Conservation (phyloP, 805 yeast genomes). For the Schwanniomyces yamadae region DNA sequence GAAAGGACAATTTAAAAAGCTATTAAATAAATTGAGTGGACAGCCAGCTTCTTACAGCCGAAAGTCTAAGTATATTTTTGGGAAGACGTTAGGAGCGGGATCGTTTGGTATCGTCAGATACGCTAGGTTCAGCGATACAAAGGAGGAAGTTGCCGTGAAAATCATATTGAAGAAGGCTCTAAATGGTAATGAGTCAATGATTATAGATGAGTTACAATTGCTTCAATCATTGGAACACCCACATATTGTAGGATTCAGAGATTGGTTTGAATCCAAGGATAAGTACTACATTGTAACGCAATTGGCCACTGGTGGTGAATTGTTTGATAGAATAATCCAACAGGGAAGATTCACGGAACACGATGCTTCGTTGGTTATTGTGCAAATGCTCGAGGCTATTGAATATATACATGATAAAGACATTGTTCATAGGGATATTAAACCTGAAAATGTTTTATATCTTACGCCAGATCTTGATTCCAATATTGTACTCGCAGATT, state of each 20-base stretch:
- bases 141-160: constrained; percentile 84
- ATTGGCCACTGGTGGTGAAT: constrained; percentile 93
- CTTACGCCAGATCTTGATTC: constrained; percentile 55
- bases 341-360: constrained; percentile 84
- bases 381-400: constrained; percentile 75
- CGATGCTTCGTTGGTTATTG: constrained; percentile 76
- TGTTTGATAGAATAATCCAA: constrained; percentile 80
- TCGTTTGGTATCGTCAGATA: constrained; percentile 88
- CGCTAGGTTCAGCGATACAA: constrained; percentile 52
- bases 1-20: constrained; percentile 27
- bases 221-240: constrained; percentile 72
- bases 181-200: constrained; percentile 72
- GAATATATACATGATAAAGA: constrained; percentile 71
- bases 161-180: constrained; percentile 83
- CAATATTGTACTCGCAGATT: constrained; percentile 85
- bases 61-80: constrained; percentile 71
- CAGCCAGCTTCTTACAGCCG: constrained; percentile 71
- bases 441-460: constrained; percentile 90
- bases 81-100: constrained; percentile 90
- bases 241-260: constrained; percentile 84
- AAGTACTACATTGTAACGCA: constrained; percentile 93
- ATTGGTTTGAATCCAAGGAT: constrained; percentile 91
- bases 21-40: constrained; percentile 59
- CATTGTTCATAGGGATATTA: constrained; percentile 91
- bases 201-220: constrained; percentile 73